These are phyloP conservation scores for Brettanomyces custersianus DNA, from an alignment of 805 yeast species.

Conservation along the genomic window DNA sequence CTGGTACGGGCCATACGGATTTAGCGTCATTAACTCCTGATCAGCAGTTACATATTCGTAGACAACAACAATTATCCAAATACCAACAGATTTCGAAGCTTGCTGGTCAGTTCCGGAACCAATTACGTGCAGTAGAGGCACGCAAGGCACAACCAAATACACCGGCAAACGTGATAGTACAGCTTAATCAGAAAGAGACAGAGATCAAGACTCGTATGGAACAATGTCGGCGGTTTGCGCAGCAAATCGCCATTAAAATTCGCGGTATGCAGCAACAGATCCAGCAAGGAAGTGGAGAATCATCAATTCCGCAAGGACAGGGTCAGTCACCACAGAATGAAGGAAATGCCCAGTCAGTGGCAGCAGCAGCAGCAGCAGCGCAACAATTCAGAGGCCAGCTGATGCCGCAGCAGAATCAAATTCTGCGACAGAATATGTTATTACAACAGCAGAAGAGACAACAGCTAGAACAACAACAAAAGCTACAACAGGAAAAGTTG, in stretches of 20 bases:
- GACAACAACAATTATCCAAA: conserved; percentile 25
- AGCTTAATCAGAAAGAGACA: conserved; percentile 39
- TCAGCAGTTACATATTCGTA: conserved; percentile 18
- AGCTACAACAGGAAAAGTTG: conserved; percentile 7
- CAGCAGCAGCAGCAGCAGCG: conserved; percentile 3
- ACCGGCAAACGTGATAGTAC: conserved; percentile 35
- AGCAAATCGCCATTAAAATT: conserved; percentile 37
- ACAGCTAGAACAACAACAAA: conserved; percentile 5
- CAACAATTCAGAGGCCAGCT: conserved; percentile 6
- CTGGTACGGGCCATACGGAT: conserved; percentile 2
- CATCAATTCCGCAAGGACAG: neutral
- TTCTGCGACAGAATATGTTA: conserved; percentile 6
- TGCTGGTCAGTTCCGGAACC: conserved; percentile 40
- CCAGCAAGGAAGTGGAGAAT: conserved; percentile 1
- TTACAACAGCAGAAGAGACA: conserved; percentile 8
- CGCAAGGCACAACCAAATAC: conserved; percentile 35
- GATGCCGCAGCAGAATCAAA: conserved; percentile 9
- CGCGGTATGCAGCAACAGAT: conserved; percentile 17
- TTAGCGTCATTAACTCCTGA: conserved; percentile 10
- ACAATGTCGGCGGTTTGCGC: conserved; percentile 33
- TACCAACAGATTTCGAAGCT: conserved; percentile 37
- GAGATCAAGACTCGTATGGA: conserved; percentile 38
- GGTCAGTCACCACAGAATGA: neutral
- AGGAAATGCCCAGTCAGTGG: conserved; percentile 1
- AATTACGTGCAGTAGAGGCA: conserved; percentile 40